Base-by-base conservation (phyloP, 2,329 filamentous ascomycete genomes). In the Paecilomyces sp. region DNA sequence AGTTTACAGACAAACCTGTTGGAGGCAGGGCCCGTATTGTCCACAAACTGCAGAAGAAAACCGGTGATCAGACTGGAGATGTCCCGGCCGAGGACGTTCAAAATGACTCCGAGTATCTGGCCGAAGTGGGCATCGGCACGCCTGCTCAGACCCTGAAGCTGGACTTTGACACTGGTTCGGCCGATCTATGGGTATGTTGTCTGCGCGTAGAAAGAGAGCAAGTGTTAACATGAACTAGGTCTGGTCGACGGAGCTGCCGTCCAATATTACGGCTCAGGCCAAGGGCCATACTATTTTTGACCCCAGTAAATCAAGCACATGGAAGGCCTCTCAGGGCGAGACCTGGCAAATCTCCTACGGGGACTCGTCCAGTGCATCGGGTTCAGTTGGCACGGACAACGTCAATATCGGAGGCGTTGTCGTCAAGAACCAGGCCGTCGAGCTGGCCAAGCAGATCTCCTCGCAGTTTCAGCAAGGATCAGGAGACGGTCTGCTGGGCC, bases 81-180 rank as follows among this genome's bases (percentile, higher is more conserved):
- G 60, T 81, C 72, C 76, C 80, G 5, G 82, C 83, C 5, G 80
- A 88, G 25, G 88, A 90, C 68, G 79, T 85, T 58, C 85, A 90
- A 72, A 88, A 88, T 65, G 87, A 90, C 63, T 76, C 82, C 5
- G 74, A 83, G 74, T 89, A 90, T 68, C 80, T 90, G 24, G 86
- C 83, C 55, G 79, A 83, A 31, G 83, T 90, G 28, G 69, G 75
- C 13, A 86, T 91, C 61, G 88, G 88, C 30, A 87, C 83, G 1
- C 87, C 87, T 15, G 72, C 80, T 1, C 87, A 90, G 75, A 84
- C 75, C 54, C 64, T 87, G 52, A 81, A 80, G 63, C 71, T 90
- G 13, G 83, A 89, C 67, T 89, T 90, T 62, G 88, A 91, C 70
- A 89, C 87, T 47, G 87, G 87, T 22, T 88, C 85, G 11, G 81